These are phyloP conservation scores for Eutrema heterophyllum DNA, from an alignment of 345 rosid genomes.

Conservation along the genomic window DNA sequence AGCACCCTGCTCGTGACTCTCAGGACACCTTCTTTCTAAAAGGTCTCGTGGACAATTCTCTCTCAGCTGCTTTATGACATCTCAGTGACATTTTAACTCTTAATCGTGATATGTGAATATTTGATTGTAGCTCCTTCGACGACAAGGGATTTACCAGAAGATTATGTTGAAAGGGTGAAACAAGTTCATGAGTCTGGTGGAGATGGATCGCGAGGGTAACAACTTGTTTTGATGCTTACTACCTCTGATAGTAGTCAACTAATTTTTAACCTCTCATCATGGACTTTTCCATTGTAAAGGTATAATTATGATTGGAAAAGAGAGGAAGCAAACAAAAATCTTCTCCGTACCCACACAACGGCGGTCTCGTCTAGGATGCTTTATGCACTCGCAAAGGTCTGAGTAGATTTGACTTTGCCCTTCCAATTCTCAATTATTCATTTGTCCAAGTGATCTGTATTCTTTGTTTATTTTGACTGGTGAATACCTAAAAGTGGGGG, in stretches of 20 bases:
- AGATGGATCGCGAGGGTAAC: constrained; percentile 86
- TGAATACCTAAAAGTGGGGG: background rate
- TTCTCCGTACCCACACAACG: constrained; percentile 91
- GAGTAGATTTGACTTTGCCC: background rate
- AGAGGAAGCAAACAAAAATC: constrained; percentile 94
- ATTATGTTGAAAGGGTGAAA: constrained; percentile 80
- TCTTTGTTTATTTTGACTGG: background rate
- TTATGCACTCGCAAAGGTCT: constrained; percentile 78
- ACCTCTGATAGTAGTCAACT: background rate
- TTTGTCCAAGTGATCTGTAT: background rate
- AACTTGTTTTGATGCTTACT: background rate
- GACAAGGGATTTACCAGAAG: constrained; percentile 73
- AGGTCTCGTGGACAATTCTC: constrained; percentile 30
- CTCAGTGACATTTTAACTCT: background rate
- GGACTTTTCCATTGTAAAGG: constrained; percentile 29
- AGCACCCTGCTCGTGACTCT: constrained; percentile 99
- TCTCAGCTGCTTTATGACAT: background rate
- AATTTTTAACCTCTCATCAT: background rate
- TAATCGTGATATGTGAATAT: background rate
- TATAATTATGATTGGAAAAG: constrained; percentile 92
- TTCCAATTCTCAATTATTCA: background rate
- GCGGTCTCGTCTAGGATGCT: constrained; percentile 95
- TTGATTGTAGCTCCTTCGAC: constrained; percentile 65
- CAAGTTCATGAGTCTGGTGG: constrained; percentile 83
- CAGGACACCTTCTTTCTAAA: constrained; percentile 89